Percentiles rank a stretch among this genome's conserved stretches.
phyloP scores from a whole-genome alignment of 257 asterid genomes.

The Solanum etuberosum region DNA sequence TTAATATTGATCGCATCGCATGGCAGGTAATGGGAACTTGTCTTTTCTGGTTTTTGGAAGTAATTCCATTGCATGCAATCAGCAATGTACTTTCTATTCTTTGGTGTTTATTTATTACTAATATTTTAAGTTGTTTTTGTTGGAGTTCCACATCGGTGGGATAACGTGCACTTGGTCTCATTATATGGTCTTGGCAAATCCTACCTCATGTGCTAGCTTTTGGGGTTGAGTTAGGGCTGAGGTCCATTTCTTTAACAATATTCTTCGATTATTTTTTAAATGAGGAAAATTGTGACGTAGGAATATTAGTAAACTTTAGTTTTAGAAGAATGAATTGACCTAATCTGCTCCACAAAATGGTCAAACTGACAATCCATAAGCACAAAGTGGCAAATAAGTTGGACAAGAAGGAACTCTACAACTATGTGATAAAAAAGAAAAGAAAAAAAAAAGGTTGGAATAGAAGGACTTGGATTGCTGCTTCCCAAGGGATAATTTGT shows the following conservation, averaged over 20 bases:
- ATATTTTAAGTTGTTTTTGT: not conserved
- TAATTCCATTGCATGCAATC: not conserved
- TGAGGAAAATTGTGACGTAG: not conserved
- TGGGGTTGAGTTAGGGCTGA: not conserved
- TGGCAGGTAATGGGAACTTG: constrained; percentile 59
- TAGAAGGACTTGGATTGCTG: not conserved
- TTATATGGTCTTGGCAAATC: not conserved
- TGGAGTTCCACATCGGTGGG: not conserved
- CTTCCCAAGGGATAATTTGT: not conserved
- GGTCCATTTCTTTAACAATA: not conserved
- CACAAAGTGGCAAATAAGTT: not conserved
- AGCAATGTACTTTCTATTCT: not conserved
- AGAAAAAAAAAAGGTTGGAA: not conserved
- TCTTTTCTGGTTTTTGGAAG: not conserved
- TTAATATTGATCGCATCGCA: constrained; percentile 90
- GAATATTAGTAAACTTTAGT: not conserved
- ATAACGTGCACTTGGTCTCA: not conserved
- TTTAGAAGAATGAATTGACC: not conserved
- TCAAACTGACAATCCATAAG: not conserved
- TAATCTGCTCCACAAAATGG: not conserved
- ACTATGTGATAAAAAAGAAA: not conserved
- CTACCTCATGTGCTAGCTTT: not conserved
- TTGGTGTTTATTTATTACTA: not conserved
- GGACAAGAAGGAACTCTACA: not conserved
- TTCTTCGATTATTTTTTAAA: not conserved